Conservation (phyloP, 1,139 yeast species). For the Magnusiomyces tetraspermus region DNA sequence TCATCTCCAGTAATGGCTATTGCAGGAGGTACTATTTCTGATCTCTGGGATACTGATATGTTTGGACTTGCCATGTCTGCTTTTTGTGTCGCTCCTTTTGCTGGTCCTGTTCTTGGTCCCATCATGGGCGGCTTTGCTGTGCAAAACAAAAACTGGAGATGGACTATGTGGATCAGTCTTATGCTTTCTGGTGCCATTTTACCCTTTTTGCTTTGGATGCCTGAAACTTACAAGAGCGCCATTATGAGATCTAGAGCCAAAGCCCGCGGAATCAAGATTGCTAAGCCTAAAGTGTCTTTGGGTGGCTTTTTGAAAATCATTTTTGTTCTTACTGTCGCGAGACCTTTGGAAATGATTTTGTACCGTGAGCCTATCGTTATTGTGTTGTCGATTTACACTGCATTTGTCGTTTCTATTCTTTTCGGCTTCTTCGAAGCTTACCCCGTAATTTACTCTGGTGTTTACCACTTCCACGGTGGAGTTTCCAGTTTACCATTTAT, state of each 20-base stretch:
- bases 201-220: slow-evolving; percentile 43
- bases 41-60: slow-evolving; percentile 62
- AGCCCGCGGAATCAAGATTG: slow-evolving; percentile 46
- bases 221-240: slow-evolving; percentile 63
- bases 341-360: slow-evolving; percentile 14
- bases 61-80: slow-evolving; percentile 56
- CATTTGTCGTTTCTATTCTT: slow-evolving; percentile 15
- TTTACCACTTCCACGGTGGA: slow-evolving; percentile 8
- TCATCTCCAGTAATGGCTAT: slow-evolving; percentile 80
- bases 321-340: slow-evolving; percentile 27
- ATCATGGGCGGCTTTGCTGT: slow-evolving; percentile 72
- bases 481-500: slow-evolving; percentile 11
- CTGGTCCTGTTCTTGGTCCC: slow-evolving; percentile 81
- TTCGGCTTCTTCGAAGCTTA: slow-evolving; percentile 23
- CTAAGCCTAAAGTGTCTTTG: slow-evolving; percentile 27
- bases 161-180: slow-evolving; percentile 70
- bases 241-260: slow-evolving; percentile 49
- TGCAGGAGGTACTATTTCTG: slow-evolving; percentile 77
- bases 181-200: slow-evolving; percentile 62
- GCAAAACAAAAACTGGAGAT: slow-evolving; percentile 59
- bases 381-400: slow-evolving; percentile 17
- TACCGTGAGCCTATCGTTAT: slow-evolving; percentile 13
- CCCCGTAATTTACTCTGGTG: slow-evolving; percentile 20
- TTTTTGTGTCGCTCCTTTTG: slow-evolving; percentile 67
- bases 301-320: slow-evolving; percentile 34